Evolutionary conservation across 1,284 basidiomycete species (phyloP).

Genomic region (Cystobasidiaceae sp.): DNA sequence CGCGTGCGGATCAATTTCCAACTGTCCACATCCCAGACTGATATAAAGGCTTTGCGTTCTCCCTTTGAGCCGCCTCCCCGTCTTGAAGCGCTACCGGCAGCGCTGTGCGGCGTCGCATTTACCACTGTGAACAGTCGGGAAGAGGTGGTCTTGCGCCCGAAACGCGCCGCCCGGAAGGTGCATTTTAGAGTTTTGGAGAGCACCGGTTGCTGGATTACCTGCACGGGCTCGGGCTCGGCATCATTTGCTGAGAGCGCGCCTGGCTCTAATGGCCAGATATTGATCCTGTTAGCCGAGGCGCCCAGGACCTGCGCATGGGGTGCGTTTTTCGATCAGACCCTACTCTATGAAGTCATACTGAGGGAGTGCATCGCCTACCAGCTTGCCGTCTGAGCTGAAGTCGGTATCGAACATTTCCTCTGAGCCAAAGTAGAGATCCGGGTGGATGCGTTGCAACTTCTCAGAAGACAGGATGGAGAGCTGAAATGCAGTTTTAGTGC

Average conservation of each 20-base stretch:
- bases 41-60: slow-evolving; percentile 38
- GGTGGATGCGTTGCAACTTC: slow-evolving; percentile 28
- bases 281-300: slow-evolving; percentile 13
- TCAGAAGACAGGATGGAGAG: slow-evolving; percentile 34
- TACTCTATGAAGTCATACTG: slow-evolving; percentile 57
- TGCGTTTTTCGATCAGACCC: slow-evolving; percentile 71
- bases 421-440: slow-evolving; percentile 30
- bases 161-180: slow-evolving; percentile 68
- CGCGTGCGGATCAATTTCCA: slow-evolving; percentile 49
- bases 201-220: slow-evolving; percentile 41
- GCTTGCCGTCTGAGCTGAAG: slow-evolving; percentile 33
- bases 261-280: slow-evolving; percentile 48
- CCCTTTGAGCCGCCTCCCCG: slow-evolving; percentile 28
- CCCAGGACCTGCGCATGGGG: slow-evolving; percentile 10
- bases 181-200: slow-evolving; percentile 46
- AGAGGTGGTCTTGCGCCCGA: slow-evolving; percentile 57
- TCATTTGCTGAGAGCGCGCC: not conserved
- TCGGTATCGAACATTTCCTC: slow-evolving; percentile 41
- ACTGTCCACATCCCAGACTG: slow-evolving; percentile 43
- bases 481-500: slow-evolving; percentile 28
- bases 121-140: slow-evolving; percentile 63
- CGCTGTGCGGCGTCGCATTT: slow-evolving; percentile 57
- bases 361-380: slow-evolving; percentile 59
- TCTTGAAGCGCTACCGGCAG: not conserved
- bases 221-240: slow-evolving; percentile 29